phyloP scores from a whole-genome alignment of 352 stramenopile species.

The Globisporangium barbulae region DNA sequence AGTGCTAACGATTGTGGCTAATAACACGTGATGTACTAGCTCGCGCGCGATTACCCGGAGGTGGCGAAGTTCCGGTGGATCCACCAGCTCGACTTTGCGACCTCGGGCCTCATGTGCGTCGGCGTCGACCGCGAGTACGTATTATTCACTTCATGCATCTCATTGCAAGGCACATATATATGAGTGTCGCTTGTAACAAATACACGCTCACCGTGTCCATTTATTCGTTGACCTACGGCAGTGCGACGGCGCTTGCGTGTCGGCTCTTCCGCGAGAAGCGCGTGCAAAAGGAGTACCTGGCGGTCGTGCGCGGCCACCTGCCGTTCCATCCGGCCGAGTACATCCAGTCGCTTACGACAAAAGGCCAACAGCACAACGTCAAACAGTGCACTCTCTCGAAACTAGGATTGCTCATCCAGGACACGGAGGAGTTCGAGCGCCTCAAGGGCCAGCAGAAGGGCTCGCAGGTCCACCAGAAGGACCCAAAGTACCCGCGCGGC shows the following conservation, averaged over 20 bases:
- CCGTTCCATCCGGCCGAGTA: conserved; percentile 46
- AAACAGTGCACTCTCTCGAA: conserved; percentile 66
- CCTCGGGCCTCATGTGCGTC: conserved; percentile 82
- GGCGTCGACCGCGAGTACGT: conserved; percentile 68
- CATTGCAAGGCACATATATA: too few species aligned
- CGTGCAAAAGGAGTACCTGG: conserved; percentile 85
- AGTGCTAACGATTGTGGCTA: not conserved
- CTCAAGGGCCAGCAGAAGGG: conserved; percentile 52
- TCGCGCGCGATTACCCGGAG: conserved; percentile 70
- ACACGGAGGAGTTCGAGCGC: conserved; percentile 65
- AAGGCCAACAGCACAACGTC: not conserved
- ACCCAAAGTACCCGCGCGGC: conserved; percentile 49
- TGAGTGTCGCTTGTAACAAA: not conserved
- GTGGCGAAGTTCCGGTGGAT: conserved; percentile 86
- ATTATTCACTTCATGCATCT: not conserved
- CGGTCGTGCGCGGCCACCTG: conserved; percentile 71
- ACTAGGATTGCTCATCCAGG: conserved; percentile 57
- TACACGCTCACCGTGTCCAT: not conserved
- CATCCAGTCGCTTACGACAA: conserved; percentile 3
- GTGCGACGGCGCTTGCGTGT: conserved; percentile 60
- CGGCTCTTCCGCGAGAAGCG: conserved; percentile 76
- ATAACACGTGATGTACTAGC: conserved; percentile 16
- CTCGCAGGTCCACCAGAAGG: conserved; percentile 42
- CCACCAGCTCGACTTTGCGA: conserved; percentile 90
- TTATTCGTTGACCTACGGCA: conserved; percentile 18